Evolutionary conservation across 2,329 filamentous ascomycete species (phyloP), one percentile per base, ranked within the genome.

Genomic region (Ophiocordyceps sinensis): DNA sequence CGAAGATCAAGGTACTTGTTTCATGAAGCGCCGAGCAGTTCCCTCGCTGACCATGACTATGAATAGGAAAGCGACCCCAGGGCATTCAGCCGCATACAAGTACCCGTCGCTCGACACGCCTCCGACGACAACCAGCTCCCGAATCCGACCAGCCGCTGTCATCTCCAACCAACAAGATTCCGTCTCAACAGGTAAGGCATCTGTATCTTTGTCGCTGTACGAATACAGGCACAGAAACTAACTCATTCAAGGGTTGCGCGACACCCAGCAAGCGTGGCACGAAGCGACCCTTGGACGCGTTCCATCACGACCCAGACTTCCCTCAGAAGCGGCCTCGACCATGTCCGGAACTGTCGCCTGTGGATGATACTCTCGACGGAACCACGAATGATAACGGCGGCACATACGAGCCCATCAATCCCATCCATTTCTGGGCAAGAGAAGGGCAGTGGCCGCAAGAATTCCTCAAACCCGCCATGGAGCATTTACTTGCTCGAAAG

Each of bases 401-500:
- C 23, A 26, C 23, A 26, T 26, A 26, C 23, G 23, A 26, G 3
- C 23, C 23, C 11, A 7, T 15, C 35, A 28, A 45, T 28, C 44
- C 37, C 6, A 38, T 46, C 37, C 23, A n/a, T 9, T 40, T 29
- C 23, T 46, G 44, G 44, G 39, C 37, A 12, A 44, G 35, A 34
- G 39, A 44, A 44, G 41, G 44, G 14, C 10, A 40, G 39, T 46
- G 44, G 44, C 44, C 44, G 29, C 38, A 14, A 23, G 29, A 43
- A 35, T 42, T 38, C 32, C 36, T 41, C 6, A 35, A 40, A 35
- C 31, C 17, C 11, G 28, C 35, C 3, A 38, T 41, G 34, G 38
- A 43, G 32, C n/a, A 14, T 19, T 3, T 19, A 14, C 15, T 35
- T 35, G 32, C 32, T 17, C 14, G 32, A 14, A 35, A 43, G 37